Evolutionary conservation across 495 filamentous ascomycete genomes (phyloP), one percentile per base, ranked within the genome.

Genomic region (Parathielavia hyrcaniae): DNA sequence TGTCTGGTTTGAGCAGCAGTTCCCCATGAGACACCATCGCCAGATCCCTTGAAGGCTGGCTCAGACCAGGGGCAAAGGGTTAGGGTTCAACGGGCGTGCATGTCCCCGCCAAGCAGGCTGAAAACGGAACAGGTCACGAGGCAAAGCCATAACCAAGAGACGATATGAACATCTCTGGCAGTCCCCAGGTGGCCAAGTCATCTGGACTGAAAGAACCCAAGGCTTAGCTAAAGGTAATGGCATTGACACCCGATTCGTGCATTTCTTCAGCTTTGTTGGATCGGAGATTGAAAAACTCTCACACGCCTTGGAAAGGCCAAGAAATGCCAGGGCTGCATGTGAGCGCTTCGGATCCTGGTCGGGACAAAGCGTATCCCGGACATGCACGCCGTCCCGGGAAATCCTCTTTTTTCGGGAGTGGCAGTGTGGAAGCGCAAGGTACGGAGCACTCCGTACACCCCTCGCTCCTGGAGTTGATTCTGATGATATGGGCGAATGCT

Each of bases 361-460:
- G 60, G 55, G 60, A 58, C 60, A 57, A 56, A 58, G 40, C 51
- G 57, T 50, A 60, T 60, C 45, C 57, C 53, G 43, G 41, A 39
- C 11, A 30, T 57, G 55, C 58, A 50, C 6, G 46, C 14, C 58
- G 53, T 62, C 66, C 66, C 66, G 66, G 63, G 59, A 68, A 68
- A 66, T 68, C 63, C 61, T 62, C 63, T 68, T 65, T 61, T n/a
- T 50, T 47, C 45, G 45, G 45, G 23, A 47, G 45, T 47, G 47
- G 55, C n/a, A n/a, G n/a, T n/a, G 26, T 38, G 16, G 38, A 13
- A 1, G 9, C 5, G 26, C 6, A 30, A 30, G 26, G 3, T 30
- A 6, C 26, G 26, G 6, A 30, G 26, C 6, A 6, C 26, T 30
- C 26, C 26, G 26, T 30, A 30, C 23, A 56, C 43, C 44, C 38